Percentiles rank a stretch among this genome's conserved stretches.
These are phyloP conservation scores for Myriosclerotinia scirpicola DNA, from an alignment of 2,329 filamentous ascomycete genomes.

Conservation along the genomic window DNA sequence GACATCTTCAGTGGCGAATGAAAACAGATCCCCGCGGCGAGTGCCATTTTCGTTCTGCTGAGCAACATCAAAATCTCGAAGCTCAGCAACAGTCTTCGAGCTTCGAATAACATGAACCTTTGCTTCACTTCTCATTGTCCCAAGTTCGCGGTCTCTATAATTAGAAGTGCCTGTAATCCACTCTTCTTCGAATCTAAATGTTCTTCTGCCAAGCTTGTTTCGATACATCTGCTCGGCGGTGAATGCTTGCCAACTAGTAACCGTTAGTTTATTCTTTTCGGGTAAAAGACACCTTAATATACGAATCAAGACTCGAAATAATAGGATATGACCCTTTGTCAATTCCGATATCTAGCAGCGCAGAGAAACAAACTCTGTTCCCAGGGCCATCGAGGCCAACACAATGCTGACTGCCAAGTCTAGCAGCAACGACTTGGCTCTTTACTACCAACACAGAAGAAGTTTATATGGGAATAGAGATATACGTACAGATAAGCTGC, in stretches of 20 bases:
- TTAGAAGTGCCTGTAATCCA: conserved; percentile 85
- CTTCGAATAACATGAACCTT: conserved; percentile 83
- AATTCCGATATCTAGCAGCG: background rate
- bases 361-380: background rate
- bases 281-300: background rate
- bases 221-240: conserved; percentile 95
- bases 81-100: conserved; percentile 80
- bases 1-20: conserved; percentile 75
- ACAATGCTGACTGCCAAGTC: background rate
- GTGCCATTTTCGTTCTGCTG: conserved; percentile 73
- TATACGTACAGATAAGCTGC: conserved; percentile 68
- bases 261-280: conserved; percentile 2
- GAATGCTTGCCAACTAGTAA: conserved; percentile 77
- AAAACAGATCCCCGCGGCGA: conserved; percentile 71
- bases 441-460: background rate
- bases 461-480: background rate
- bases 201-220: conserved; percentile 80
- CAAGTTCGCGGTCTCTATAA: conserved; percentile 67
- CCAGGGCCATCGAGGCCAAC: background rate
- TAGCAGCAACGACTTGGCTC: background rate
- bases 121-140: conserved; percentile 83
- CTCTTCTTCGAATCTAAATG: conserved; percentile 90
- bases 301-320: background rate
- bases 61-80: conserved; percentile 73
- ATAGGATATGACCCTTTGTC: background rate